phyloP scores from a whole-genome alignment of 2,329 filamentous ascomycete genomes.

The Ophiostoma quercus region DNA sequence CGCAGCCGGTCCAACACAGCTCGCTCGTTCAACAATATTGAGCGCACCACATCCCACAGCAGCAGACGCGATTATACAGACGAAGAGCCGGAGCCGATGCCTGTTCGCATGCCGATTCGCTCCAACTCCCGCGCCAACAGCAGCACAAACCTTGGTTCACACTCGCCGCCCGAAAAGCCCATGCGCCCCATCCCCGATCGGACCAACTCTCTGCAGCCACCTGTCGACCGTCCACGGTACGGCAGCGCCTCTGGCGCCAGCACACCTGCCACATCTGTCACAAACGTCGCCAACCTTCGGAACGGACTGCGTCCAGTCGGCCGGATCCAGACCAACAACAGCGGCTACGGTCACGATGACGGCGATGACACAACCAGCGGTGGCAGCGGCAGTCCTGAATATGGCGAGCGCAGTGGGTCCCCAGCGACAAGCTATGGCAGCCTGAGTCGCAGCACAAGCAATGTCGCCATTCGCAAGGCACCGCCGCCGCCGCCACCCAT shows the following conservation, averaged over 20 bases:
- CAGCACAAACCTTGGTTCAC: conserved; percentile 21
- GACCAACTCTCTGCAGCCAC: conserved; percentile 39
- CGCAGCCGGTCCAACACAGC: conserved; percentile 47
- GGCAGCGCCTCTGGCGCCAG: neutral
- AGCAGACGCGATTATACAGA: conserved; percentile 37
- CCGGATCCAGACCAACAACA: conserved; percentile 39
- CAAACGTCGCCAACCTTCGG: conserved; percentile 33
- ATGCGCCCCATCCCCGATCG: conserved; percentile 36
- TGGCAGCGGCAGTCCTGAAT: conserved; percentile 40
- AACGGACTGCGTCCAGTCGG: conserved; percentile 44
- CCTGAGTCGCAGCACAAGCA: conserved; percentile 44
- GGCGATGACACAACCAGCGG: conserved; percentile 49
- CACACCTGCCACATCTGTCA: conserved; percentile 26
- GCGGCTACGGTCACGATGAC: conserved; percentile 44
- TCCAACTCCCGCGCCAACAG: conserved; percentile 33
- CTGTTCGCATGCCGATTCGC: conserved; percentile 43
- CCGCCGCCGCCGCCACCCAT: conserved; percentile 44
- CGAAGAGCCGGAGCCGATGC: conserved; percentile 34
- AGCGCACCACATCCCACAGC: conserved; percentile 30
- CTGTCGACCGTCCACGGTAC: neutral
- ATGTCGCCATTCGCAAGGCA: conserved; percentile 36
- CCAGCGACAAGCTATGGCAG: conserved; percentile 54
- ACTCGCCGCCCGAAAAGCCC: conserved; percentile 34
- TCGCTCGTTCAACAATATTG: conserved; percentile 38
- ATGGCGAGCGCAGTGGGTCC: conserved; percentile 48